Base-by-base conservation (phyloP, 2,329 filamentous ascomycete species). In the Coleophoma cylindrospora region DNA sequence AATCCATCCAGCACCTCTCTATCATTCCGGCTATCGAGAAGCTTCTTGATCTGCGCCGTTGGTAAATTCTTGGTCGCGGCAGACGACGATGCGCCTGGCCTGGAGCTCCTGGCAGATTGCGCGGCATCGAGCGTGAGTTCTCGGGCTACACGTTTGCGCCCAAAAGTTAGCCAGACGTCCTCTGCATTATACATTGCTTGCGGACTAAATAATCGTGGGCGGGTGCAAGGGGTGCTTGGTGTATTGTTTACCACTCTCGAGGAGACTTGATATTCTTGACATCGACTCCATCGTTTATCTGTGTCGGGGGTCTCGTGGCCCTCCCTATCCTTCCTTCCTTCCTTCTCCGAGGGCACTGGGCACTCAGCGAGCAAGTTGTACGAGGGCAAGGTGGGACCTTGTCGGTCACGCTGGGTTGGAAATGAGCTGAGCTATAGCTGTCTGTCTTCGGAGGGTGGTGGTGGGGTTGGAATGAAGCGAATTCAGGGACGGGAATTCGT, bases 61-160 rank as follows among this genome's bases (percentile, higher is more conserved):
- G 91, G 86, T 56, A 94, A 72, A 43, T 83, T 81, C 48, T 82
- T 81, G 21, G 15, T 17, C 36, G 36, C 36, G 36, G 36, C 13
- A 17, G 81, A 76, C 34, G 82, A 75, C 59, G 77, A 76, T 7
- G 7, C 27, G 27, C 27, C 27, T 27, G 27, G 27, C 53, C 82
- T 76, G 53, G 78, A 76, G 66, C 74, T 80, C 64, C 89, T 82
- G 60, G 91, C 91, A 61, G 91, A 89, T 69, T 91, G 89, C 62
- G 94, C 92, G 59, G 94, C 94, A 79, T 99, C 94, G 71, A 99
- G 84, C 50, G 94, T 99, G 66, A 99, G 85, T 72, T 97, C 94
- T 71, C 94, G 87, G 66, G 94, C 94, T 96, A 72, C 7, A 38
- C 14, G 36, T 38, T 38, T 38, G 36, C 36, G 41, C 48, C 47